Evolutionary conservation across 495 filamentous ascomycete species (phyloP), one percentile per base, ranked within the genome.

Genomic region (Hypoxylon crocopeplum): DNA sequence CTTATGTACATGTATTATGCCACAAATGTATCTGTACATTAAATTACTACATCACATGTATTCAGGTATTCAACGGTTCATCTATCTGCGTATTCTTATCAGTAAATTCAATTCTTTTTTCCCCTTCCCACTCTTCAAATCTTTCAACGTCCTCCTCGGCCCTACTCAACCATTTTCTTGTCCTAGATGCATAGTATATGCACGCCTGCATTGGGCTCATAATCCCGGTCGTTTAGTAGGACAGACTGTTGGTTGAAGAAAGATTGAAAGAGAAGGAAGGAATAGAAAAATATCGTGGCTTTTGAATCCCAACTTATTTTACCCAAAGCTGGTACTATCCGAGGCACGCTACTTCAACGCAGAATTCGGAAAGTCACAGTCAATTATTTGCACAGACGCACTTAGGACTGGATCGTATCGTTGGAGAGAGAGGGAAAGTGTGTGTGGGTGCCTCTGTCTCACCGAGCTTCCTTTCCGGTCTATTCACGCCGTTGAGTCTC

Each of bases 381-480:
- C 24, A 30, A 15, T 29, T 46, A 22, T 48, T 48, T 55, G 49
- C 50, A 51, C 55, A 45, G 55, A 64, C 49, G 37, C 27, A 8
- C 45, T 44, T 22, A 38, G 21, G 13, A 38, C 44, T 45, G 54
- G 42, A 42, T 48, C n/a, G n/a, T 30, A 37, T 42, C 48, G 37
- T 44, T 55, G 42, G 42, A 54, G 33, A 47, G 59, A 55, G 37
- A 45, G n/a, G 7, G 5, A n/a, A 10, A 5, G 32, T 13, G 11
- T 22, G 29, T 33, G 42, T 19, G 32, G 4, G n/a, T 38, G 34
- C 4, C 11, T 16, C 11, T 38, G 36, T 59, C 49, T 54, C 61
- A 59, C 49, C 49, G 61, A 64, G 61, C 61, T 64, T 58, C 61
- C 61, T 64, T 59, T 64, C 55, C 61, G 24, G 54, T 64, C 44